Evolutionary conservation across 2,329 filamentous ascomycete genomes (phyloP), one percentile per base, ranked within the genome.

Genomic region (Fusarium tupiense): DNA sequence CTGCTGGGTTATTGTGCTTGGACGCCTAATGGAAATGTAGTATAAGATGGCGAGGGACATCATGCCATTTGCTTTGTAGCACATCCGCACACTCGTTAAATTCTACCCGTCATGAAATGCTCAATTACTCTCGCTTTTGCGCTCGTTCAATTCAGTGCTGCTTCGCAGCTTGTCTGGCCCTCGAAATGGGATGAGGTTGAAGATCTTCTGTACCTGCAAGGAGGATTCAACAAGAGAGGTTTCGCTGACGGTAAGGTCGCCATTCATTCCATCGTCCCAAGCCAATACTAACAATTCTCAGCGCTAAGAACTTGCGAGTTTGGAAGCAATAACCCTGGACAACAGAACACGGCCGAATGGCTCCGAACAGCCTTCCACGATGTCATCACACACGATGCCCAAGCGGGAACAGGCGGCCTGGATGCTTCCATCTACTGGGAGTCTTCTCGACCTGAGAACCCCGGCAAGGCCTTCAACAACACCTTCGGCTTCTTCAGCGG

Each of bases 401-500:
- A 58, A 24, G 54, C 65, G 2, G 69, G 70, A 22, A 79, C 78
- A 2, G 77, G 78, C 2, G 78, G 78, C 8, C 24, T 79, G 2
- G 78, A 79, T 29, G 77, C 64, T 2, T 78, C 75, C 2, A 79
- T 79, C 44, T 79, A 69, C 57, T 79, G 75, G 44, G 78, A 79
- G 61, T 47, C 71, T 8, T 61, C 68, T 1, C 74, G 77, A 2
- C 52, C 77, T 1, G 78, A 79, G 37, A 79, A 79, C 31, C 44
- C 56, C 6, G 78, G 70, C 1, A 2, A 29, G 1, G 78, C 78
- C 16, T 79, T 78, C 64, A 56, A 68, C 33, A 78, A 79, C 49
- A 79, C 78, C 1, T 78, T 79, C 33, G 75, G 81, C 44, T 88
- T 86, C 69, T 77, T 77, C 44, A 40, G 20, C 1, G 50, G 53